Base-by-base conservation (phyloP, 2,329 filamentous ascomycete genomes). In the Xylariaceae sp. region DNA sequence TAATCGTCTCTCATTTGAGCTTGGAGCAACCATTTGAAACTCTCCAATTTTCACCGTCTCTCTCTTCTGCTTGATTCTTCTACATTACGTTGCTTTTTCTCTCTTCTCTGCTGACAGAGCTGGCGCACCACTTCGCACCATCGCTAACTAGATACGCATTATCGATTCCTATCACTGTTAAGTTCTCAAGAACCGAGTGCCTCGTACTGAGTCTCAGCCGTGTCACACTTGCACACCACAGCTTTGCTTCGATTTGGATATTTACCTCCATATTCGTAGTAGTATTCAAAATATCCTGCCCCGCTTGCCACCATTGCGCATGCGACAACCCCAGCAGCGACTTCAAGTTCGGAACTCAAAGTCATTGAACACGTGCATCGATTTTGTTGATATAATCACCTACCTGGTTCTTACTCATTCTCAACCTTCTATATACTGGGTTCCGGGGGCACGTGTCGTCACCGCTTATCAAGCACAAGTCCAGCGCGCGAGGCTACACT, bases 91-190 rank as follows among this genome's bases (percentile, higher is more conserved):
- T 30, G 6, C 10, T 30, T 34, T 34, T 34, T 34, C 13, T 34
- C 32, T 34, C 13, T 34, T 34, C 13, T 34, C 32, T 34, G 32
- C 32, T 34, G 32, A 5, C 32, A 7, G 8, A 26, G 26, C 44
- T 51, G 53, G 55, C 47, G 49, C 55, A 40, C 45, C 42, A 34
- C 26, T 16, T 47, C 45, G n/a, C 29, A 47, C 36, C 36, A 19
- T 41, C 36, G 19, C 30, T 26, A n/a, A n/a, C n/a, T n/a, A n/a
- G n/a, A n/a, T n/a, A 41, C 52, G 34, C 52, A 29, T 30, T 16
- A 47, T 30, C 32, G 9, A 34, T 15, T 34, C 32, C 32, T 3
- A 34, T 34, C 32, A 5, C 32, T 34, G 36, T 37, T 37, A 9
- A 10, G 36, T 18, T 16, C n/a, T 37, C 36, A 5, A 37, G 30